Conservation (phyloP, 371 early-diverging fungal genomes). For the Mucor indicus region DNA sequence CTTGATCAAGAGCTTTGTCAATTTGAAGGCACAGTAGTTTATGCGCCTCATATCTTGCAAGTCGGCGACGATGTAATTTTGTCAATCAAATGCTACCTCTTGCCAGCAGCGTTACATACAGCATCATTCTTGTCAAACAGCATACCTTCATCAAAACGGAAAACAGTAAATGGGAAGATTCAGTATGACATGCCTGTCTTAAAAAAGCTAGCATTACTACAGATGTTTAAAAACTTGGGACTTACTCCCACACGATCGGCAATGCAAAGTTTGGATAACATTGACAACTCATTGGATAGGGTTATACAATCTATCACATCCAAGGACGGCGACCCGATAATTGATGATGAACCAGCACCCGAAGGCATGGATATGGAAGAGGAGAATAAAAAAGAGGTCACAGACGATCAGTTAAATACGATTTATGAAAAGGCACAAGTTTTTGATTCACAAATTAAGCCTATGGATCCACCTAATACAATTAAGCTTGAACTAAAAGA, state of each 20-base stretch:
- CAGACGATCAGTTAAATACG: constrained; percentile 55
- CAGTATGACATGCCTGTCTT: constrained; percentile 22
- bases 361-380: constrained; percentile 13
- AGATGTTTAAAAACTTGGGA: constrained; percentile 37
- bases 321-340: constrained; percentile 4
- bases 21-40: constrained; percentile 47
- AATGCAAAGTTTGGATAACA: constrained; percentile 19
- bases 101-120: constrained; percentile 27
- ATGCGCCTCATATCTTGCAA: constrained; percentile 27
- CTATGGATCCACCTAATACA: constrained; percentile 48
- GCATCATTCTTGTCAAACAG: not conserved
- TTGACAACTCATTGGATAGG: constrained; percentile 21
- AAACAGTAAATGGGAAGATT: constrained; percentile 19
- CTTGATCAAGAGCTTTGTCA: constrained; percentile 46
- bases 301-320: constrained; percentile 21
- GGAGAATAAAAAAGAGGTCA: constrained; percentile 47
- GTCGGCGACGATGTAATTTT: constrained; percentile 55
- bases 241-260: constrained; percentile 38
- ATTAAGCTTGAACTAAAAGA: constrained; percentile 55
- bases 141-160: not conserved
- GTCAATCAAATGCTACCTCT: constrained; percentile 41
- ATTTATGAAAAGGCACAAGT: constrained; percentile 63
- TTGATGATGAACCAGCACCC: not conserved
- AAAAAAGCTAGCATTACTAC: constrained; percentile 44
- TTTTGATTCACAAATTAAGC: constrained; percentile 49